A percentile compares a stretch with the other conserved stretches of the same genome.
Evolutionary conservation across 139 green algal species (phyloP).

Genomic region (Raphidocelis subcapitata): DNA sequence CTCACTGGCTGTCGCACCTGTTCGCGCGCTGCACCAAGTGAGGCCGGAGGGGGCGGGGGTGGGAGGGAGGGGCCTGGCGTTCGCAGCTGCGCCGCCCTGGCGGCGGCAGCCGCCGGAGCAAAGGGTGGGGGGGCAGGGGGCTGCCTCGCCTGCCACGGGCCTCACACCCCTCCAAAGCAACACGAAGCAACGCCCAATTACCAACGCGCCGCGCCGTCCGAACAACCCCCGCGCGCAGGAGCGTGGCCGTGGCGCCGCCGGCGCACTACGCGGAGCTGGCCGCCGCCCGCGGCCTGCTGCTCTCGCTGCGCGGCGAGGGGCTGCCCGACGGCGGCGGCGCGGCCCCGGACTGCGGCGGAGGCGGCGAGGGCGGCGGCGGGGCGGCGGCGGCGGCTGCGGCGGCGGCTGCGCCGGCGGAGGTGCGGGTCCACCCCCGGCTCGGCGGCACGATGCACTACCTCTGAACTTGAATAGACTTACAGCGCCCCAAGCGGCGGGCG

Average conservation of each 20-base stretch:
- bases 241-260: slow-evolving; percentile 59
- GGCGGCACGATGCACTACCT: slow-evolving; percentile 30
- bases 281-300: slow-evolving; percentile 26
- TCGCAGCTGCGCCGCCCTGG: neutral
- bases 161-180: neutral
- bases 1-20: slow-evolving; percentile 86
- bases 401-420: neutral
- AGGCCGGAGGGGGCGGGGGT: neutral
- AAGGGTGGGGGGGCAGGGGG: neutral
- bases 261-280: slow-evolving; percentile 79
- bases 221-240: slow-evolving; percentile 4
- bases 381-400: neutral
- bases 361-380: neutral
- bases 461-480: too few species aligned
- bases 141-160: neutral
- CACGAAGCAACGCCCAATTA: neutral
- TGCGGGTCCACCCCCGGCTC: slow-evolving; percentile 8
- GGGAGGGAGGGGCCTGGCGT: neutral
- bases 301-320: neutral
- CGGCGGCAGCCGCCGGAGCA: neutral
- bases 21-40: slow-evolving; percentile 76
- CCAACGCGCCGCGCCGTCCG: neutral
- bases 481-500: too few species aligned
- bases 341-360: neutral
- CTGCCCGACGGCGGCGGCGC: neutral